These are phyloP conservation scores for Clavariopsis aquatica DNA, from an alignment of 495 filamentous ascomycete genomes.

Conservation along the genomic window DNA sequence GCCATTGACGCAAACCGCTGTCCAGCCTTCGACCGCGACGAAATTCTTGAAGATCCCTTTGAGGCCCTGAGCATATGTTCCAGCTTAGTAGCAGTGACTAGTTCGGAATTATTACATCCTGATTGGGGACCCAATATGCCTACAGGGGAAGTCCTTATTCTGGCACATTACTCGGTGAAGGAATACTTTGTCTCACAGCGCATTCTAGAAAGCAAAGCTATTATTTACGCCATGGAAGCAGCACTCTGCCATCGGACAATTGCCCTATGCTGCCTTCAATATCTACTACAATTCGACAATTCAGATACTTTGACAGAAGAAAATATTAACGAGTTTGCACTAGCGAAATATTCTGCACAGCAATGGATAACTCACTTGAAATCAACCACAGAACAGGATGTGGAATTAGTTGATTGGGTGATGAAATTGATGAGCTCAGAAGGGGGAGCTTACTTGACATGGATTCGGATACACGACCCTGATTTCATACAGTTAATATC, in stretches of 20 bases:
- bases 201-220: not conserved
- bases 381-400: not conserved
- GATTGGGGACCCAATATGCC: too few relatives aligned
- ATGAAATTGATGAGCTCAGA: not conserved
- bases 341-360: constrained; percentile 9
- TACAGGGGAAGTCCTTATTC: not conserved
- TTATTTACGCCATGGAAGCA: not conserved
- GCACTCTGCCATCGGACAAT: constrained; percentile 1
- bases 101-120: not conserved
- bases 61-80: constrained; percentile 13
- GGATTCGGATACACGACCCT: constrained; percentile 1
- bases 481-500: not conserved
- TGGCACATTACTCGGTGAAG: constrained; percentile 11
- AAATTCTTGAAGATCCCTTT: constrained; percentile 16
- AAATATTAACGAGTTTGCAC: not conserved
- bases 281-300: constrained; percentile 3
- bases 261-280: not conserved
- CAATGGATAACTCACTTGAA: not conserved
- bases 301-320: not conserved
- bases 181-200: constrained; percentile 6
- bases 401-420: not conserved
- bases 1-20: constrained; percentile 15
- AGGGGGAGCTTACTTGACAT: not conserved
- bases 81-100: constrained; percentile 4
- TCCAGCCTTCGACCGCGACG: constrained; percentile 22